Evolutionary conservation across 2,329 filamentous ascomycete genomes (phyloP).

Genomic region (Alternaria sp.): DNA sequence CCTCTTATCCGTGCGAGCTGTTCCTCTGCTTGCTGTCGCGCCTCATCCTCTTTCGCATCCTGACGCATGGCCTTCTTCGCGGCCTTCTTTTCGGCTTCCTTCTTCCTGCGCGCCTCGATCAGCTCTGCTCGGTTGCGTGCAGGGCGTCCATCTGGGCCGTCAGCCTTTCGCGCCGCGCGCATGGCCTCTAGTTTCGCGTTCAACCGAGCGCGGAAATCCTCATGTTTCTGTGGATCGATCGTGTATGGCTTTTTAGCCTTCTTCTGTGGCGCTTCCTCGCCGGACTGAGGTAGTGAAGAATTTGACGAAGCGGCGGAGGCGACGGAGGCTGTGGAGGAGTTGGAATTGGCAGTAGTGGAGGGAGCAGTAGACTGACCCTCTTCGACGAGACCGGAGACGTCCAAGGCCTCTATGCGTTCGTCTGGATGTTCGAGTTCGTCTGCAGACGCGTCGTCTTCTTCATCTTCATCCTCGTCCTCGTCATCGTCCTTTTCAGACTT

Average conservation of each 20-base stretch:
- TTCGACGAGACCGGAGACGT: constrained; percentile 48
- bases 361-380: constrained; percentile 44
- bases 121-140: constrained; percentile 89
- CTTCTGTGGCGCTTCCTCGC: constrained; percentile 30
- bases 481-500: constrained; percentile 34
- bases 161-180: constrained; percentile 84
- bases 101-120: constrained; percentile 85
- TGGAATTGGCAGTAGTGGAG: constrained; percentile 42
- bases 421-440: constrained; percentile 36
- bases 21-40: constrained; percentile 64
- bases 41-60: constrained; percentile 81
- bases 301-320: constrained; percentile 55
- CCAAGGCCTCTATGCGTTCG: constrained; percentile 42
- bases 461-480: constrained; percentile 24
- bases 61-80: constrained; percentile 86
- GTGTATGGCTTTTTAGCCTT: constrained; percentile 41
- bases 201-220: constrained; percentile 78
- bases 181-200: constrained; percentile 84
- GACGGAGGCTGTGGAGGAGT: constrained; percentile 51
- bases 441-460: constrained; percentile 28
- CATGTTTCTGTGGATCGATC: constrained; percentile 62
- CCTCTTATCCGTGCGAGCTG: constrained; percentile 63
- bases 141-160: constrained; percentile 79
- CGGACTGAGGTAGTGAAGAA: constrained; percentile 53
- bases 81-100: constrained; percentile 83